Evolutionary conservation across 129 eudicot species (phyloP).

Genomic region (Sambucus nigra): DNA sequence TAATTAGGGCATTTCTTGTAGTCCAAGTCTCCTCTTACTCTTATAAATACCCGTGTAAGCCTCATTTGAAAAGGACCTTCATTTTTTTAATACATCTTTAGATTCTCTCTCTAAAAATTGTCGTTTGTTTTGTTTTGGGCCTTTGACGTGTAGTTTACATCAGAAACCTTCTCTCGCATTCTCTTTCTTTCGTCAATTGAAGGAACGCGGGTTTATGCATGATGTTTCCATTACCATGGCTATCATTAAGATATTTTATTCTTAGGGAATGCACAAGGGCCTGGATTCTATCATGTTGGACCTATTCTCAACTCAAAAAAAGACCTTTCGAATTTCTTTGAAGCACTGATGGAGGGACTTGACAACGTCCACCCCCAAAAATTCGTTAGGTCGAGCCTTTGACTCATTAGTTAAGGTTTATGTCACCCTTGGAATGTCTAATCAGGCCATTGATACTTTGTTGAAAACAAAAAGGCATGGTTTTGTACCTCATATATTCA

Average conservation of each 20-base stretch:
- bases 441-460: conserved; percentile 43
- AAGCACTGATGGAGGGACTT: conserved; percentile 35
- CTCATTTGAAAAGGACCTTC: too few species aligned
- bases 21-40: too few species aligned
- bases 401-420: conserved; percentile 57
- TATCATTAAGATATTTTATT: conserved; percentile 44
- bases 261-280: conserved; percentile 41
- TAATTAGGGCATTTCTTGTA: too few species aligned
- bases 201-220: conserved; percentile 47
- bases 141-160: too few species aligned
- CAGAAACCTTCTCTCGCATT: conserved; percentile 48
- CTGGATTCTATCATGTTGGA: conserved; percentile 44
- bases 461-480: conserved; percentile 34
- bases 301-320: conserved; percentile 25
- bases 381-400: conserved; percentile 28
- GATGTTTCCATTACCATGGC: conserved; percentile 49
- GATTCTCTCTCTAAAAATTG: too few species aligned
- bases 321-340: conserved; percentile 42
- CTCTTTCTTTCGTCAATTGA: conserved; percentile 35
- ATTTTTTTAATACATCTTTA: too few species aligned
- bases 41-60: too few species aligned
- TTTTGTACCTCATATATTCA: conserved; percentile 26
- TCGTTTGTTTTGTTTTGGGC: too few species aligned
- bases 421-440: conserved; percentile 43
- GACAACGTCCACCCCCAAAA: conserved; percentile 15